phyloP scores from a whole-genome alignment of 78 protist genomes.

The Abeoforma whisleri region DNA sequence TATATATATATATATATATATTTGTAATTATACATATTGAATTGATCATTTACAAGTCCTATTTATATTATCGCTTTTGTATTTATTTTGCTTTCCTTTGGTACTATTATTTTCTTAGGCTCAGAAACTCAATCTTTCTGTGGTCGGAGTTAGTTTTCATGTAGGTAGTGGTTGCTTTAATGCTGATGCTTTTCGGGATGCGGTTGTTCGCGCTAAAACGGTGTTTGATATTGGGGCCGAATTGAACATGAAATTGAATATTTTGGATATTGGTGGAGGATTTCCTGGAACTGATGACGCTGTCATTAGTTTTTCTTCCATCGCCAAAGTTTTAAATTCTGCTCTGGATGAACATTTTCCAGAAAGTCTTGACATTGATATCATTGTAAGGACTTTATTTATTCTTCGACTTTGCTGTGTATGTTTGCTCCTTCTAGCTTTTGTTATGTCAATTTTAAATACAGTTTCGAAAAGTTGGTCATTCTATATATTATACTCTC shows the following conservation, averaged over 20 bases:
- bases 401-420: too few relatives aligned
- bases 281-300: constrained; percentile 73
- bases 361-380: neutral
- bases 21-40: too few relatives aligned
- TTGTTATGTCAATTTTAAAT: too few relatives aligned
- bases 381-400: too few relatives aligned
- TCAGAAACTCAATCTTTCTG: constrained; percentile 51
- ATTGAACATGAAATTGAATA: constrained; percentile 46
- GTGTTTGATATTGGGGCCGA: constrained; percentile 76
- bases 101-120: too few relatives aligned
- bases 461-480: too few relatives aligned
- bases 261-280: constrained; percentile 96
- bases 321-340: constrained; percentile 39
- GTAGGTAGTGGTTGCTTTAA: constrained; percentile 81
- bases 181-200: constrained; percentile 60
- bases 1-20: too few relatives aligned
- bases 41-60: too few relatives aligned
- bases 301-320: constrained; percentile 55
- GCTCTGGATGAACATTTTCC: constrained; percentile 62
- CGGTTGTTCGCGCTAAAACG: constrained; percentile 53
- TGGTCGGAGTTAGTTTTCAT: constrained; percentile 82
- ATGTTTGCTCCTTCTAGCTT: constrained; percentile 63
- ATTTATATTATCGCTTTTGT: too few relatives aligned
- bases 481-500: too few relatives aligned
- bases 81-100: too few relatives aligned